Evolutionary conservation across 2,329 filamentous ascomycete species (phyloP).

Genomic region (Neonectria faginata): DNA sequence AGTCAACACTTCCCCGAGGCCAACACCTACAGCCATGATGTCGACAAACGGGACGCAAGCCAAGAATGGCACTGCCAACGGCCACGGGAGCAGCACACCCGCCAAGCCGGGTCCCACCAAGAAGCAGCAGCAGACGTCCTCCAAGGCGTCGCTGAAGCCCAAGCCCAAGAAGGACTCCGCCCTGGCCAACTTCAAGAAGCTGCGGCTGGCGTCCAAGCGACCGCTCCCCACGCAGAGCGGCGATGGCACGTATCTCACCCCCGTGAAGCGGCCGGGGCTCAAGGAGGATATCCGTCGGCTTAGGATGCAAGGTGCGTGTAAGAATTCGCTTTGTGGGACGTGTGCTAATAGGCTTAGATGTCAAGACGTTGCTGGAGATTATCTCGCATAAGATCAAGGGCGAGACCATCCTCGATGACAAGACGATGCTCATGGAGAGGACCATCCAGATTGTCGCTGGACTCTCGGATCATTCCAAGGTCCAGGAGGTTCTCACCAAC

Average conservation of each 20-base stretch:
- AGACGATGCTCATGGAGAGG: slow-evolving; percentile 81
- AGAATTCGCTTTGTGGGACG: no score
- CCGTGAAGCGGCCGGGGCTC: slow-evolving; percentile 57
- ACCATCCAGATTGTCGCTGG: slow-evolving; percentile 77
- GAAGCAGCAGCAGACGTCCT: neutral
- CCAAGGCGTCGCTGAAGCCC: slow-evolving; percentile 14
- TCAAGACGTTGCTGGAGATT: slow-evolving; percentile 71
- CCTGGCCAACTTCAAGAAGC: slow-evolving; percentile 47
- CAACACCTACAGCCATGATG: slow-evolving; percentile 35
- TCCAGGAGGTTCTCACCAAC: slow-evolving; percentile 73
- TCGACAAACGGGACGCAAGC: slow-evolving; percentile 31
- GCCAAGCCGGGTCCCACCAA: slow-evolving; percentile 11
- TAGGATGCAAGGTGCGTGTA: slow-evolving; percentile 34
- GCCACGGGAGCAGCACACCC: slow-evolving; percentile 28
- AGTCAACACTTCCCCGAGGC: neutral
- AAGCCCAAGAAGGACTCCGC: slow-evolving; percentile 41
- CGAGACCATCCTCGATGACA: slow-evolving; percentile 74
- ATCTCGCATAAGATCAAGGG: slow-evolving; percentile 73
- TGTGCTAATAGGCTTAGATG: slow-evolving; percentile 54
- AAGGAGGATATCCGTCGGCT: slow-evolving; percentile 42
- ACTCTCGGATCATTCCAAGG: slow-evolving; percentile 71
- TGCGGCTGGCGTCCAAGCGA: slow-evolving; percentile 63
- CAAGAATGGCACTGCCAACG: slow-evolving; percentile 44
- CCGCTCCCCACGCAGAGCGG: slow-evolving; percentile 73
- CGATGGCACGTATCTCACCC: slow-evolving; percentile 68